phyloP scores from a whole-genome alignment of 257 asterid species.

The Plantago elongata region DNA sequence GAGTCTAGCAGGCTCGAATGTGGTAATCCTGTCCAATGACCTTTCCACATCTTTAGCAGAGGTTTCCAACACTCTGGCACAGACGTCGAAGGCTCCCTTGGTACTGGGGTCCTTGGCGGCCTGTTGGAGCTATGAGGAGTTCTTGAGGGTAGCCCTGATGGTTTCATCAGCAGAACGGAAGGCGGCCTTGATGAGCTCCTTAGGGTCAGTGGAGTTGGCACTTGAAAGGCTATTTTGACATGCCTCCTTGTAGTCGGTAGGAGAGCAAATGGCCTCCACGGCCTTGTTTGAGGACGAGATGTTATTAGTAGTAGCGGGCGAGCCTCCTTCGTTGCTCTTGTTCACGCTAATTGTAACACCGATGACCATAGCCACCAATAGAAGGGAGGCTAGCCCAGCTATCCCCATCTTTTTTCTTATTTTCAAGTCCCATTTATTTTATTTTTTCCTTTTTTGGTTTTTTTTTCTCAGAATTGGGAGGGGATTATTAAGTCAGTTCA shows the following conservation, averaged over 20 bases:
- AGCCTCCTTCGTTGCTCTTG: conserved; percentile 7
- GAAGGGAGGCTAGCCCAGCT: conserved; percentile 43
- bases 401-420: conserved; percentile 30
- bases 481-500: conserved; percentile 1
- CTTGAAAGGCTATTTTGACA: conserved; percentile 39
- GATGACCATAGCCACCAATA: conserved; percentile 50
- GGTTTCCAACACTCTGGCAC: conserved; percentile 43
- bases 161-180: conserved; percentile 39
- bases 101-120: conserved; percentile 46
- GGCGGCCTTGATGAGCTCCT: conserved; percentile 41
- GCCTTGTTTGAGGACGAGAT: conserved; percentile 39
- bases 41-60: conserved; percentile 46
- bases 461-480: conserved; percentile 17
- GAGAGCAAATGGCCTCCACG: conserved; percentile 43
- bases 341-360: conserved; percentile 31
- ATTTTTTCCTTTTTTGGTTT: not conserved
- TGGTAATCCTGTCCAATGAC: conserved; percentile 30
- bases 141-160: conserved; percentile 28
- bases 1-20: conserved; percentile 23
- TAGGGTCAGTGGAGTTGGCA: conserved; percentile 43
- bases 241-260: conserved; percentile 47
- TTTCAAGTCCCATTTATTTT: conserved; percentile 28
- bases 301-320: not conserved
- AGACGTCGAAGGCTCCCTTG: conserved; percentile 46
- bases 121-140: conserved; percentile 28